Percentiles rank a stretch among this genome's conserved stretches.
Evolutionary conservation across 176 grass and related monocot genomes (phyloP).

Genomic region (Dendrocalamus sinicus): DNA sequence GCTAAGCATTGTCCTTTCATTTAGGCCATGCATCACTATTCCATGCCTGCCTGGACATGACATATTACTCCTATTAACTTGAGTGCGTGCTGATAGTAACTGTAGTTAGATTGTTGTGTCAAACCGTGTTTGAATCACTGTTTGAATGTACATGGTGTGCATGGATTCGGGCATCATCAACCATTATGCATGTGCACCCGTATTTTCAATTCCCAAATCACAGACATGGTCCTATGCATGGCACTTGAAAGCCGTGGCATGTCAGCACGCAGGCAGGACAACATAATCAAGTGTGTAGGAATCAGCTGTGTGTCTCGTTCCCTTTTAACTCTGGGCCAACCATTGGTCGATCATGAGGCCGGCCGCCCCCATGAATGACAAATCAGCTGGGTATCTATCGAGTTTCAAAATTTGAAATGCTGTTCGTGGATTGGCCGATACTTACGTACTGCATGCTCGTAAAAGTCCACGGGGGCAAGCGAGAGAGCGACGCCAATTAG

Average conservation of each 20-base stretch:
- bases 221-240: background rate
- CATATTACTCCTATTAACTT: background rate
- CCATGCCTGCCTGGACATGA: background rate
- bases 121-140: conserved; percentile 42
- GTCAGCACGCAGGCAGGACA: conserved; percentile 5
- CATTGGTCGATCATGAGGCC: background rate
- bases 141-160: conserved; percentile 9
- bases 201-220: conserved; percentile 34
- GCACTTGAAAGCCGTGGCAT: conserved; percentile 6
- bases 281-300: background rate
- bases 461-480: conserved; percentile 13
- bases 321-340: background rate
- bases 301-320: conserved; percentile 9
- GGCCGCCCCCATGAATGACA: background rate
- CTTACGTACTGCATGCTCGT: background rate
- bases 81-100: background rate
- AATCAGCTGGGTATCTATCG: background rate
- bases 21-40: background rate
- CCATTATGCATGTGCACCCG: conserved; percentile 17
- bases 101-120: background rate
- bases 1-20: background rate
- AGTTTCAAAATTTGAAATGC: conserved; percentile 52
- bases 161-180: conserved; percentile 33
- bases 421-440: background rate
- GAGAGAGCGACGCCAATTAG: background rate